Conservation (phyloP, 2,329 filamentous ascomycete species). For the Colletotrichum tofieldiae region DNA sequence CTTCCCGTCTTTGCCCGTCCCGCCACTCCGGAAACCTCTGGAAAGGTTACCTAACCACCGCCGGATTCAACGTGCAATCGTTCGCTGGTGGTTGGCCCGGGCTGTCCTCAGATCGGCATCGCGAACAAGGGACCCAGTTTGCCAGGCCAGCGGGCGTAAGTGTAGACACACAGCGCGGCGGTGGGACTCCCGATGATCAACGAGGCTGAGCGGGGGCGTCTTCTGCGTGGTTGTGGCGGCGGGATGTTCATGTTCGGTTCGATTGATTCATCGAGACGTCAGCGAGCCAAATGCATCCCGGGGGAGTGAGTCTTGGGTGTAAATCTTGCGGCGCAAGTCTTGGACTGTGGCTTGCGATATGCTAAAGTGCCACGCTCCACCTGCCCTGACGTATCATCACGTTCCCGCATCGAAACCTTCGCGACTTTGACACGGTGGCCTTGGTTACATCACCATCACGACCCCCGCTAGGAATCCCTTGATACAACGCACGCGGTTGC, state of each 20-base stretch:
- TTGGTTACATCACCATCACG: slow-evolving; percentile 20
- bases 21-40: slow-evolving; percentile 20
- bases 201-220: slow-evolving; percentile 21
- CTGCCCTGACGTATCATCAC: slow-evolving; percentile 4
- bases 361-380: slow-evolving; percentile 26
- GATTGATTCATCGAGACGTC: slow-evolving; percentile 14
- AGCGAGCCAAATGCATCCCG: neutral
- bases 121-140: neutral
- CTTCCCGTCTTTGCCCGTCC: neutral
- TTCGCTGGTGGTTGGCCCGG: neutral
- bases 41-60: slow-evolving; percentile 19
- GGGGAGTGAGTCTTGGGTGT: neutral
- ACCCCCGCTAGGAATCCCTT: slow-evolving; percentile 16
- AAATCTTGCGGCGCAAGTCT: neutral
- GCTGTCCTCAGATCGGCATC: neutral
- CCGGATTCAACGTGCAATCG: neutral
- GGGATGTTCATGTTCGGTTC: neutral
- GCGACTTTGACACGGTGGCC: slow-evolving; percentile 40
- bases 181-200: slow-evolving; percentile 17
- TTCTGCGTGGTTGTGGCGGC: neutral
- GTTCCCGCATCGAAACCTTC: slow-evolving; percentile 14
- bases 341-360: slow-evolving; percentile 28
- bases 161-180: neutral
- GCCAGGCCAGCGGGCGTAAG: neutral
- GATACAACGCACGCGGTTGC: neutral